These are phyloP conservation scores for Vigna radiata DNA, from an alignment of 306 rosid genomes.

Conservation along the genomic window DNA sequence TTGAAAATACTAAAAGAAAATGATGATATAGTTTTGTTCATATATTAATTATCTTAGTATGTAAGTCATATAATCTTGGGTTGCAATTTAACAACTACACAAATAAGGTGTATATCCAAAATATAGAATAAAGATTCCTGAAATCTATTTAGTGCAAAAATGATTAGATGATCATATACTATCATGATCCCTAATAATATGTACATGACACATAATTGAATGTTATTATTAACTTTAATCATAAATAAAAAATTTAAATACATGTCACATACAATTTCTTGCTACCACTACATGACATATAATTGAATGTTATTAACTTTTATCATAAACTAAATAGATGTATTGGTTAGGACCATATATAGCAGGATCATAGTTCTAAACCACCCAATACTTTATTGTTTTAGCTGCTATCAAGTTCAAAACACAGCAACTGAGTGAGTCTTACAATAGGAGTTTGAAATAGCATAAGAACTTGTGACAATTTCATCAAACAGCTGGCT, in stretches of 20 bases:
- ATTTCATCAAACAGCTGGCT: constrained; percentile 43
- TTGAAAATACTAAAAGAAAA: neutral
- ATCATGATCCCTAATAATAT: too few species aligned
- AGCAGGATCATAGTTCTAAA: too few species aligned
- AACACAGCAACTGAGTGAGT: neutral
- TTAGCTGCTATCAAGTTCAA: neutral
- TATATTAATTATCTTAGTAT: neutral
- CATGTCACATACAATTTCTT: too few species aligned
- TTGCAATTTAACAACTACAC: neutral
- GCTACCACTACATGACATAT: neutral
- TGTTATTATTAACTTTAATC: too few species aligned
- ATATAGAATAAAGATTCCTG: neutral
- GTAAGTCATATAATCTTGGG: neutral
- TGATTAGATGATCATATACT: too few species aligned
- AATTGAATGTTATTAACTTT: neutral
- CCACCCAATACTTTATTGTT: neutral
- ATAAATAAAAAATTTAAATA: too few species aligned
- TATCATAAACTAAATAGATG: too few species aligned
- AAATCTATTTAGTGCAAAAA: too few species aligned
- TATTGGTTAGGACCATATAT: too few species aligned
- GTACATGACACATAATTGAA: too few species aligned
- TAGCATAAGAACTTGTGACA: constrained; percentile 6
- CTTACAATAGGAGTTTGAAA: neutral
- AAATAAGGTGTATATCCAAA: neutral
- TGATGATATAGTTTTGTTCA: neutral